Evolutionary conservation across 78 protist species (phyloP).

Genomic region (Isochrysis galbana): DNA sequence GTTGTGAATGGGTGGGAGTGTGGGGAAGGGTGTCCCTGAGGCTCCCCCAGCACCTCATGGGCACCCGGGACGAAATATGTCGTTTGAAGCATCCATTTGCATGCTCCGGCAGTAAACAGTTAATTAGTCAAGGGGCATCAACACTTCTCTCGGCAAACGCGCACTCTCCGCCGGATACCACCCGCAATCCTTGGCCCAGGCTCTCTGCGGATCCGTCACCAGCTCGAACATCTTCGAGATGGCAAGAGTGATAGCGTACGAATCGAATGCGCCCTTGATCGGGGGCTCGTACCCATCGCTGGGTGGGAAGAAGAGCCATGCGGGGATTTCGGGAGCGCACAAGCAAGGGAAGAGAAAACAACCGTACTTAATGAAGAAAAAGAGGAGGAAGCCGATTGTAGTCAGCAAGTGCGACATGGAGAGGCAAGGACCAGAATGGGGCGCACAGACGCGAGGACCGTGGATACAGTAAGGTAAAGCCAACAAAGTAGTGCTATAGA

Average conservation of each 20-base stretch:
- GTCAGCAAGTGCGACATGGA: background rate
- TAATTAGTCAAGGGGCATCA: too few relatives aligned
- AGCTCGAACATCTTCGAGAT: too few relatives aligned
- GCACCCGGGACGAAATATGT: too few relatives aligned
- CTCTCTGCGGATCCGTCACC: too few relatives aligned
- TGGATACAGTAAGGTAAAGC: background rate
- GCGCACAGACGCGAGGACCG: background rate
- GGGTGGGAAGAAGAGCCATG: background rate
- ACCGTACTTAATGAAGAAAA: background rate
- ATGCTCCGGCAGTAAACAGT: too few relatives aligned
- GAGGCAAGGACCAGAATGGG: background rate
- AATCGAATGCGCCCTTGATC: background rate
- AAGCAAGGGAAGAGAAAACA: background rate
- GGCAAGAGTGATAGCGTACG: background rate
- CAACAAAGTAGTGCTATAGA: background rate
- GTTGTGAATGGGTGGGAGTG: too few relatives aligned
- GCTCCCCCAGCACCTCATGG: too few relatives aligned
- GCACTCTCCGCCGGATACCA: too few relatives aligned
- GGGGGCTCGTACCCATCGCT: background rate
- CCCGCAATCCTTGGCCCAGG: too few relatives aligned
- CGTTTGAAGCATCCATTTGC: too few relatives aligned
- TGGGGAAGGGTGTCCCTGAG: too few relatives aligned
- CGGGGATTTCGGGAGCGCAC: background rate
- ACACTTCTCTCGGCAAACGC: too few relatives aligned
- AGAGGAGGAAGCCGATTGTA: background rate